Percentiles rank a stretch among this genome's conserved stretches.
These are phyloP conservation scores for Gnomoniopsis smithogilvyi DNA, from an alignment of 2,329 filamentous ascomycete species.

Conservation along the genomic window DNA sequence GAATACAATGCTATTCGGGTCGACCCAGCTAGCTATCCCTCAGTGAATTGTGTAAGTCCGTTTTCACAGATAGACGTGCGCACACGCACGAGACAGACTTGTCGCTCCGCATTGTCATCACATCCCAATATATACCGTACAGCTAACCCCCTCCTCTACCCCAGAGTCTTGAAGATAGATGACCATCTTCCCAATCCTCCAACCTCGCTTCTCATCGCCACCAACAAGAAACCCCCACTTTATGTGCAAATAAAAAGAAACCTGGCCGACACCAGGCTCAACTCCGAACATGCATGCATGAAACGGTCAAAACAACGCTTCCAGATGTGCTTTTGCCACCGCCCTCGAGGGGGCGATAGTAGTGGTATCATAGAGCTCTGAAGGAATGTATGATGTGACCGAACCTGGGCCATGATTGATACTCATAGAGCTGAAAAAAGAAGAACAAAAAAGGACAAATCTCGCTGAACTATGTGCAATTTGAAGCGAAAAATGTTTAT, in stretches of 20 bases:
- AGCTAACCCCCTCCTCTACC: neutral
- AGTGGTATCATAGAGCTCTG: conserved; percentile 16
- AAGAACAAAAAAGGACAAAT: neutral
- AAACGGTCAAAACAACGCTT: conserved; percentile 5
- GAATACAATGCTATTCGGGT: conserved; percentile 1
- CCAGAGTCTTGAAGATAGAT: neutral
- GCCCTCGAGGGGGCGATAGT: conserved; percentile 5
- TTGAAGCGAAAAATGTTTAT: conserved; percentile 12
- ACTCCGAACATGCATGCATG: neutral
- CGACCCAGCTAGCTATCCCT: neutral
- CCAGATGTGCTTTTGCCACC: conserved; percentile 6
- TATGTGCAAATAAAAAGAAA: neutral
- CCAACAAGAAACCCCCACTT: neutral
- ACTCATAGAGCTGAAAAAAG: neutral
- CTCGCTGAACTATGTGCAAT: conserved; percentile 13
- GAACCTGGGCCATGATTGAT: conserved; percentile 11
- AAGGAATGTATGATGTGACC: conserved; percentile 14
- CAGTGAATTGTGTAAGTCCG: neutral
- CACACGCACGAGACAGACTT: neutral
- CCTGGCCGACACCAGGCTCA: neutral
- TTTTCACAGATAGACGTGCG: conserved; percentile 1
- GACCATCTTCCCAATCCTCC: neutral
- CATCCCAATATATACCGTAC: neutral
- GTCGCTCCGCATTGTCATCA: neutral
- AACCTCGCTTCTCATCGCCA: neutral